These are phyloP conservation scores for Suillus discolor DNA, from an alignment of 768 basidiomycete species.

Conservation along the genomic window DNA sequence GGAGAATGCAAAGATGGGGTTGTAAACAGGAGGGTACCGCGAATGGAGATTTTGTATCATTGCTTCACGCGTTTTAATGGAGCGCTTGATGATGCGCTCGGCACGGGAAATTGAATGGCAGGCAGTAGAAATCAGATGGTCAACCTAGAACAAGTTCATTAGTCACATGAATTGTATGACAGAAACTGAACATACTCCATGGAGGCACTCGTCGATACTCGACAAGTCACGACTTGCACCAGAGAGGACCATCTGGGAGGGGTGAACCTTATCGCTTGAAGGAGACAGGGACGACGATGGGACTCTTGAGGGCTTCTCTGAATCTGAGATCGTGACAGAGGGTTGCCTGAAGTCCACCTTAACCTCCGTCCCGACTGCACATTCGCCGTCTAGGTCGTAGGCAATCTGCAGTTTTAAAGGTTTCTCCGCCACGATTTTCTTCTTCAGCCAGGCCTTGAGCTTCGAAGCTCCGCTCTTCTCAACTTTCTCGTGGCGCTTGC, in stretches of 20 bases:
- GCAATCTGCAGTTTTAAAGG: conserved; percentile 40
- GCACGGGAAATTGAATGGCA: conserved; percentile 58
- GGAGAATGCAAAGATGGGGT: conserved; percentile 25
- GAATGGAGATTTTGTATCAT: conserved; percentile 47
- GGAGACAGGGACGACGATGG: conserved; percentile 13
- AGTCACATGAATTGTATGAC: conserved; percentile 10
- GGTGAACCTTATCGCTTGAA: conserved; percentile 37
- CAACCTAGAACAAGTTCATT: conserved; percentile 42
- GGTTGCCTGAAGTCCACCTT: conserved; percentile 28
- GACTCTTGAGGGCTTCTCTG: conserved; percentile 18
- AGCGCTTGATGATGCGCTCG: conserved; percentile 57
- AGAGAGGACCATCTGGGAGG: conserved; percentile 50
- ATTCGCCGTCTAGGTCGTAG: conserved; percentile 43
- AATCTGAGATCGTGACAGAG: conserved; percentile 25
- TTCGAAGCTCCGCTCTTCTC: conserved; percentile 45
- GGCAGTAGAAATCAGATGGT: conserved; percentile 55
- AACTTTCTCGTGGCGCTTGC: conserved; percentile 37
- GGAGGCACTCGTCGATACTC: conserved; percentile 54
- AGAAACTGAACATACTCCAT: conserved; percentile 44
- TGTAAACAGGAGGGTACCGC: conserved; percentile 23
- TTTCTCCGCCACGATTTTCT: conserved; percentile 51
- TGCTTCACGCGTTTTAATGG: conserved; percentile 54
- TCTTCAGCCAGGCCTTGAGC: conserved; percentile 66
- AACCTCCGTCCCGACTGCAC: conserved; percentile 41
- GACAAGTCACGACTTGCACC: conserved; percentile 59